Conservation (phyloP, 2,329 filamentous ascomycete species). For the Nannizzia gypsea region DNA sequence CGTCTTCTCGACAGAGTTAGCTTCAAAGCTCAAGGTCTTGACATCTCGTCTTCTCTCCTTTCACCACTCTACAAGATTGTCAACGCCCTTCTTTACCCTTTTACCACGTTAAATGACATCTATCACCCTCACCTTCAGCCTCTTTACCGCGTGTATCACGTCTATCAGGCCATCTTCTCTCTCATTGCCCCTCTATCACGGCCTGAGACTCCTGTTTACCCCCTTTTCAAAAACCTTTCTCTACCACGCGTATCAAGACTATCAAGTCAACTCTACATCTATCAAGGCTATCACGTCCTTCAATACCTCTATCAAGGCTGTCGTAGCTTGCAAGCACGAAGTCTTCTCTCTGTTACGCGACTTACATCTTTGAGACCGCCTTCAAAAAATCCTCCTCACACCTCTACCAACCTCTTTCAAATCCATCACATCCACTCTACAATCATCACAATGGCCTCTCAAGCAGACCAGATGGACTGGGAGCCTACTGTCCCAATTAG, state of each 20-base stretch:
- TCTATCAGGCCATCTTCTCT: neutral
- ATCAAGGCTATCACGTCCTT: neutral
- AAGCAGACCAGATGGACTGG: slow-evolving; percentile 8
- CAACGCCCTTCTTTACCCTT: neutral
- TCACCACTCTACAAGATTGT: neutral
- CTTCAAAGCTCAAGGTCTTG: neutral
- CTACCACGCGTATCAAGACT: neutral
- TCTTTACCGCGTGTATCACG: neutral
- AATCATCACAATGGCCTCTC: neutral
- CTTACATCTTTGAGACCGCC: neutral
- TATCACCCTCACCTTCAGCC: neutral
- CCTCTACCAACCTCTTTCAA: neutral
- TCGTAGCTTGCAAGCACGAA: neutral
- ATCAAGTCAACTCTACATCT: neutral
- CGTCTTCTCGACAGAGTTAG: neutral
- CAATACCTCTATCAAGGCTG: neutral
- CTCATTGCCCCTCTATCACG: neutral
- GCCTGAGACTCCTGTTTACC: neutral
- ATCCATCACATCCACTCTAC: neutral
- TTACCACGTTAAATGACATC: neutral
- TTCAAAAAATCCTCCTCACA: neutral
- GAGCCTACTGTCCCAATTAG: neutral
- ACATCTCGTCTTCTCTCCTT: neutral
- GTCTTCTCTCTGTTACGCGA: neutral
- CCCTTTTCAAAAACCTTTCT: neutral